Percentiles rank a stretch among this genome's conserved stretches.
Conservation (phyloP, 2,329 filamentous ascomycete genomes). For the Colletotrichum sansevieriae region DNA sequence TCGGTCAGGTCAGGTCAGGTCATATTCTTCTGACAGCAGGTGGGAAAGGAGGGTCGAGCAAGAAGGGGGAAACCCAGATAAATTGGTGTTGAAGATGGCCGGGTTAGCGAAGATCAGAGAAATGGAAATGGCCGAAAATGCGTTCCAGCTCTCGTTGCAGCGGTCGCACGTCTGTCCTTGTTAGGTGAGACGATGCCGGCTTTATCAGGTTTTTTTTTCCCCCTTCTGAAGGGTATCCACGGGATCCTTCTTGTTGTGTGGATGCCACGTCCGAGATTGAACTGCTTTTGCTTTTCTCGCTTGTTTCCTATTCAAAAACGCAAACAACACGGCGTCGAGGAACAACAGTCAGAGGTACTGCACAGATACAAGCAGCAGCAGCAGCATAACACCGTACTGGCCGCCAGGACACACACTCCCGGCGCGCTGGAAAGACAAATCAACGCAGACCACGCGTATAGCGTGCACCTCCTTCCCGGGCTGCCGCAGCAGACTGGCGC, state of each 20-base stretch:
- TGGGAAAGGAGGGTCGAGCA: constrained; percentile 34
- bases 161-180: constrained; percentile 3
- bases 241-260: neutral
- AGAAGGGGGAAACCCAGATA: constrained; percentile 33
- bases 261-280: neutral
- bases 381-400: neutral
- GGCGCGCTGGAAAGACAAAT: constrained; percentile 21
- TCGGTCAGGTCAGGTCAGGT: constrained; percentile 23
- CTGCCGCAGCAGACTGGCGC: neutral
- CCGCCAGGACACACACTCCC: neutral
- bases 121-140: neutral
- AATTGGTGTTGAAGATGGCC: constrained; percentile 16
- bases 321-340: constrained; percentile 9
- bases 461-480: constrained; percentile 1
- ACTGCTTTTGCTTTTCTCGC: too few relatives aligned
- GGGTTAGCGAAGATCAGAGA: constrained; percentile 26
- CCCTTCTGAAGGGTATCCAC: neutral
- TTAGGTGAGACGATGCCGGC: constrained; percentile 3
- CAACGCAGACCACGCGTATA: constrained; percentile 20
- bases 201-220: too few relatives aligned
- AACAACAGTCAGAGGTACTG: neutral
- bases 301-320: neutral
- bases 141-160: constrained; percentile 1
- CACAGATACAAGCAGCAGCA: neutral
- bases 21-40: constrained; percentile 34